phyloP scores from a whole-genome alignment of 1,139 yeast species.

The Diutina rugosa region DNA sequence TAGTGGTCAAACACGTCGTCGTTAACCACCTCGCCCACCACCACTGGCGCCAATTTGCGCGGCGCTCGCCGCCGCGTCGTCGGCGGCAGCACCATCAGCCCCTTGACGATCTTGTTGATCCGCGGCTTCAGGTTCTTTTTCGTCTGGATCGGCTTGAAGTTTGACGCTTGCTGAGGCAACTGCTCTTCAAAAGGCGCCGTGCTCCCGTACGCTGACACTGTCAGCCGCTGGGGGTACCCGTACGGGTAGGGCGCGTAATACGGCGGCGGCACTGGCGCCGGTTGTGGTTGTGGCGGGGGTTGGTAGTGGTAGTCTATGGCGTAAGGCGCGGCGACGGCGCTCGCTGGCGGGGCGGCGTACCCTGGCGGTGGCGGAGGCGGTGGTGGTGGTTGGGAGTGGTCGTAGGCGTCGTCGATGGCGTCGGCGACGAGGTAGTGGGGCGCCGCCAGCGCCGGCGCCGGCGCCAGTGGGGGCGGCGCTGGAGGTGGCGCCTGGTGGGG shows the following conservation, averaged over 20 bases:
- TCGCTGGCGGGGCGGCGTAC: not conserved
- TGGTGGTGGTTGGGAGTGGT: not conserved
- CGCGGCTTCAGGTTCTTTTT: slow-evolving; percentile 24
- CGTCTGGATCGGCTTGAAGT: slow-evolving; percentile 24
- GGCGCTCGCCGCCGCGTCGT: not conserved
- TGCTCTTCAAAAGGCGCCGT: not conserved
- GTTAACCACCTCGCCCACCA: not conserved
- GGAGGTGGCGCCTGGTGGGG: not conserved
- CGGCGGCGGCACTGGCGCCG: not conserved
- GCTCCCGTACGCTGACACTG: not conserved
- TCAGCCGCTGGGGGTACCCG: not conserved
- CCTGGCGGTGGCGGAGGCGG: not conserved
- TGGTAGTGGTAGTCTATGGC: not conserved
- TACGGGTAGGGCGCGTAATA: not conserved
- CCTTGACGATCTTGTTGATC: slow-evolving; percentile 16
- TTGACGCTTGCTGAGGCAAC: not conserved
- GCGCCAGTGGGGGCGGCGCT: not conserved
- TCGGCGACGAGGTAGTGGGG: not conserved
- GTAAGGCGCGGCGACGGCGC: not conserved
- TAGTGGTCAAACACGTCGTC: not conserved
- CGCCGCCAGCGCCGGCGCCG: not conserved
- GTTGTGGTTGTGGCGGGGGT: not conserved
- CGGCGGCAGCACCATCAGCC: not conserved
- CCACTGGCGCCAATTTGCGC: not conserved
- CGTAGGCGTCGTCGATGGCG: not conserved